phyloP scores from a whole-genome alignment of 768 basidiomycete species.

The Panaeolus cyanescens region DNA sequence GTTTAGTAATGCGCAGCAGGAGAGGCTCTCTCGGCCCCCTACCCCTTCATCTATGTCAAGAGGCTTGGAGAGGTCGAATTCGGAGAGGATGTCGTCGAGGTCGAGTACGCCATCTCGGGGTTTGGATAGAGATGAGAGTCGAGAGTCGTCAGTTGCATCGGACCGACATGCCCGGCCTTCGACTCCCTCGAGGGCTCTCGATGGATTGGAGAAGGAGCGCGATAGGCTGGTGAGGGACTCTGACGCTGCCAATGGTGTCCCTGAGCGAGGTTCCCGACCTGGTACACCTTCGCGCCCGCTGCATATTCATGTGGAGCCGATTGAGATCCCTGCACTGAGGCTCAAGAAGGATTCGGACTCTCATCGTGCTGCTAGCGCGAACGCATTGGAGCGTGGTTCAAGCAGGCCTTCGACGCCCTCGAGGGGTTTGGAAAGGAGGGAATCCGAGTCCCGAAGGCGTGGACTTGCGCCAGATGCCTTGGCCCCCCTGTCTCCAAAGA shows the following conservation, averaged over 20 bases:
- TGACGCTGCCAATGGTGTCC: background rate
- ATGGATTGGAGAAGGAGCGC: background rate
- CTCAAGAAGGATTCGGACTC: background rate
- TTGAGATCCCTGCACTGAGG: background rate
- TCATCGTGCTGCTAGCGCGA: background rate
- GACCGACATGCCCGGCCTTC: background rate
- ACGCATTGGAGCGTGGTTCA: background rate
- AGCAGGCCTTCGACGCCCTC: background rate
- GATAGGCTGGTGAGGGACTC: background rate
- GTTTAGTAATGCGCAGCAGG: background rate
- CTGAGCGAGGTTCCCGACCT: background rate
- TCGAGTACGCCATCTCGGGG: background rate
- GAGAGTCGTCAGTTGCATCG: background rate
- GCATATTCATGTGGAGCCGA: background rate
- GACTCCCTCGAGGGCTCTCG: background rate
- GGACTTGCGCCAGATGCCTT: background rate
- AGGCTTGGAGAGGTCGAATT: background rate
- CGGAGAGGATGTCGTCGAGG: background rate
- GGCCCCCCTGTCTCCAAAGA: background rate
- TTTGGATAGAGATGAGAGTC: background rate
- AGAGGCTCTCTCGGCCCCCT: background rate
- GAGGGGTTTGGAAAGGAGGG: background rate
- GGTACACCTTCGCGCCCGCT: background rate
- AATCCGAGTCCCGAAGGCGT: background rate
- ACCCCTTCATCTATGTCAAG: background rate